Evolutionary conservation across 805 yeast genomes (phyloP), one percentile per base, ranked within the genome.

Genomic region (Kluyveromyces wickerhamii): DNA sequence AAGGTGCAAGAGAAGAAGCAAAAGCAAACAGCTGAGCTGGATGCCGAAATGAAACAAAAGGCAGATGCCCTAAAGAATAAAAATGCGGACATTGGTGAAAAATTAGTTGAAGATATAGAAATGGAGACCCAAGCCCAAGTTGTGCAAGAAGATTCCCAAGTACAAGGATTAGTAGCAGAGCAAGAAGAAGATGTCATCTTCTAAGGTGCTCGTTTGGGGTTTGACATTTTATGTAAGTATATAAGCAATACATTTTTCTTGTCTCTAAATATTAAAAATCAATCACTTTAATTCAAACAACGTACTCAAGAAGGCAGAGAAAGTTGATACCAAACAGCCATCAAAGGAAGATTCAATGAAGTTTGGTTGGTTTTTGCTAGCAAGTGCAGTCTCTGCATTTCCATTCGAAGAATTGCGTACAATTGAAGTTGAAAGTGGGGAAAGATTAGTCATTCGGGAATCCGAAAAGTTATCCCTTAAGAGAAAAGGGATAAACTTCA

Each of bases 1-100:
- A 89, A 89, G 63, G 96, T 89, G 35, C 95, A 87, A 61, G 94
- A 84, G 54, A 86, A 85, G 78, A 87, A 87, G 62, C 94, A 86
- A 62, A 71, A 75, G 38, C 89, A 83, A 35, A 72, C 70, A 14
- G 87, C 84, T 3, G 72, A 69, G 15, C 68, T 69, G 17, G 92
- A 79, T 43, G 70, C 67, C 14, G 82, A 73, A 38, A 41, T 56
- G 49, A 62, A 57, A 37, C 44, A 39, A 15, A 44, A 42, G 24
- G 39, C n/a, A n/a, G n/a, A n/a, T n/a, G n/a, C n/a, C n/a, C n/a
- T n/a, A n/a, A 35, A 39, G 29, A 44, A 39, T 27, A 38, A 40
- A 28, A 37, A 47, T 29, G 51, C 43, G 9, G 43, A 43, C 16
- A 54, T 41, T 6, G 52, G 42, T 32, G 51, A 36, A 10, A 41